These are phyloP conservation scores for Arthrobotrys sphaeroides DNA, from an alignment of 2,329 filamentous ascomycete species.

Conservation along the genomic window DNA sequence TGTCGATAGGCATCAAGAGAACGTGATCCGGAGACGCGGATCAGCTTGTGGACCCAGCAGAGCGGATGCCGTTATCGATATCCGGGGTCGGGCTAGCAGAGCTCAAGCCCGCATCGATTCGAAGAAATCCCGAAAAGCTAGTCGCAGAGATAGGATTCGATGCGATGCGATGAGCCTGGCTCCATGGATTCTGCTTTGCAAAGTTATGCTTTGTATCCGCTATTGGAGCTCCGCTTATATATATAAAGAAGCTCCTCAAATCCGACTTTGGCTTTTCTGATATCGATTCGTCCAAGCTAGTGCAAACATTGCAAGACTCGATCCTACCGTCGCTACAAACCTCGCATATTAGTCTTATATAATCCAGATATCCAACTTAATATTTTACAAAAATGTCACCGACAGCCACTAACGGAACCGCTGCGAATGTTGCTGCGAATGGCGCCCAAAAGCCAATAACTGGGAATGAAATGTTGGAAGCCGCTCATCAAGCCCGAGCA, in stretches of 20 bases:
- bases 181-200: not conserved
- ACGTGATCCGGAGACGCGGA: slow-evolving; percentile 25
- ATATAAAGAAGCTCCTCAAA: slow-evolving; percentile 8
- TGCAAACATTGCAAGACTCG: not conserved
- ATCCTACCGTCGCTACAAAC: not conserved
- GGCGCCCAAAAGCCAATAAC: slow-evolving; percentile 15
- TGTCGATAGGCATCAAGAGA: too few species aligned
- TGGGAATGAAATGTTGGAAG: slow-evolving; percentile 46
- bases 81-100: slow-evolving; percentile 7
- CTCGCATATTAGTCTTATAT: not conserved
- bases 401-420: slow-evolving; percentile 30
- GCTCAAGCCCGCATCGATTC: not conserved
- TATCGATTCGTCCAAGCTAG: not conserved
- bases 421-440: slow-evolving; percentile 19
- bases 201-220: too few species aligned
- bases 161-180: slow-evolving; percentile 21
- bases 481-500: slow-evolving; percentile 23
- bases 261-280: not conserved
- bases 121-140: not conserved
- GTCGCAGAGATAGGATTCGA: not conserved
- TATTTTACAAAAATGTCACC: slow-evolving; percentile 42
- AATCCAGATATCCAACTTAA: not conserved
- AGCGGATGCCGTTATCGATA: slow-evolving; percentile 27
- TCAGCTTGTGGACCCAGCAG: slow-evolving; percentile 5
- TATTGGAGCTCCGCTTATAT: slow-evolving; percentile 8